Conservation (phyloP, 805 yeast species). For the Citeromyces matritensis region DNA sequence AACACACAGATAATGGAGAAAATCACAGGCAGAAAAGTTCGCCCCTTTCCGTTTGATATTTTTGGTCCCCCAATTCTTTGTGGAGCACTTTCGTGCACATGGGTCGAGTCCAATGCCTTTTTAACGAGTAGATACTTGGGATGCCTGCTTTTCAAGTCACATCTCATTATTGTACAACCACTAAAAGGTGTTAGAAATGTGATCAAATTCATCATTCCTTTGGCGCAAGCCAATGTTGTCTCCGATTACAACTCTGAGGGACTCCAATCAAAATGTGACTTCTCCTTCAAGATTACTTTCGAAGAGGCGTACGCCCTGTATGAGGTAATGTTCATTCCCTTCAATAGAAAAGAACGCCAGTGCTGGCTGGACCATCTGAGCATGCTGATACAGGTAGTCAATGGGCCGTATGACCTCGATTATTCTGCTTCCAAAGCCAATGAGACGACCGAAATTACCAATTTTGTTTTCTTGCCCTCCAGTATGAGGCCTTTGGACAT, state of each 20-base stretch:
- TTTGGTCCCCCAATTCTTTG: constrained; percentile 28
- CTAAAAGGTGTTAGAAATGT: constrained; percentile 12
- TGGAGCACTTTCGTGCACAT: constrained; percentile 25
- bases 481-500: constrained; percentile 6
- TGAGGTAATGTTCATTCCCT: constrained; percentile 25
- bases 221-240: constrained; percentile 16
- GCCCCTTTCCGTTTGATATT: constrained; percentile 22
- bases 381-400: constrained; percentile 12
- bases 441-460: constrained; percentile 4
- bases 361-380: constrained; percentile 24
- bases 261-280: constrained; percentile 14
- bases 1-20: constrained; percentile 3
- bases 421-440: constrained; percentile 9
- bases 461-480: constrained; percentile 3
- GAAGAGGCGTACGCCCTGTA: constrained; percentile 23
- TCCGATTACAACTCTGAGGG: constrained; percentile 11
- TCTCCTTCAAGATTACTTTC: constrained; percentile 26
- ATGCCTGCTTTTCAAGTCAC: constrained; percentile 32
- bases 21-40: constrained; percentile 1
- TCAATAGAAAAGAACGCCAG: constrained; percentile 15
- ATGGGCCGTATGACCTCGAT: constrained; percentile 18
- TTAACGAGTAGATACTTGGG: constrained; percentile 13
- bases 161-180: constrained; percentile 22
- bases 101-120: constrained; percentile 14
- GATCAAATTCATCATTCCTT: constrained; percentile 32